Evolutionary conservation across 208 protist species (phyloP).

Genomic region (Jaenimonas drosophilae): DNA sequence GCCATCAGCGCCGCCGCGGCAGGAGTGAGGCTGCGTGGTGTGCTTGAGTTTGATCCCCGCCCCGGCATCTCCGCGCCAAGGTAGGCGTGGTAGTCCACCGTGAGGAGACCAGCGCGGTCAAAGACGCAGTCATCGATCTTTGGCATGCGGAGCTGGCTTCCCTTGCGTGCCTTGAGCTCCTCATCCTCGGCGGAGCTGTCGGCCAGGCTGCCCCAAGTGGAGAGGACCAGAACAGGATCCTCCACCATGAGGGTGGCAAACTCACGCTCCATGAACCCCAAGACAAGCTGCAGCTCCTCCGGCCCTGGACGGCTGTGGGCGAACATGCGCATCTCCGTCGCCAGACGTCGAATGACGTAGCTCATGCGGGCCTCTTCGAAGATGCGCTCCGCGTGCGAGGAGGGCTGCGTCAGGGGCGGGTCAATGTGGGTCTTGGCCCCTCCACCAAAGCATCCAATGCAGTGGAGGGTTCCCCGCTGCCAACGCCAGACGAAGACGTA

Average conservation of each 20-base stretch:
- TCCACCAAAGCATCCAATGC: conserved; percentile 55
- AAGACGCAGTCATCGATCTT: neutral
- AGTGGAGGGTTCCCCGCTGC: conserved; percentile 24
- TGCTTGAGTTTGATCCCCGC: too few relatives aligned
- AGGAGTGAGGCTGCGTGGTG: neutral
- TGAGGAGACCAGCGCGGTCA: neutral
- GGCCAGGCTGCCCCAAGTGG: conserved; percentile 16
- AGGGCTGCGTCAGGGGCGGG: conserved; percentile 16
- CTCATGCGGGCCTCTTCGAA: conserved; percentile 32
- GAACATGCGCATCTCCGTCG: conserved; percentile 16
- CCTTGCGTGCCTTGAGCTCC: neutral
- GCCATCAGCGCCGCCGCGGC: neutral
- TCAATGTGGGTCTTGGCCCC: conserved; percentile 8
- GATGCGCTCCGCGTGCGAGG: conserved; percentile 3
- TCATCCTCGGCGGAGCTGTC: conserved; percentile 1
- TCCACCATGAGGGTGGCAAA: conserved; percentile 5
- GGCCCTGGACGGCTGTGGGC: conserved; percentile 1
- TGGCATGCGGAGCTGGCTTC: too few relatives aligned
- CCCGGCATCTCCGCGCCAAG: neutral
- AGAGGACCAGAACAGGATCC: conserved; percentile 8
- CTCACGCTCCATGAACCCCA: conserved; percentile 21
- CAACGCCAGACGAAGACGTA: conserved; percentile 48
- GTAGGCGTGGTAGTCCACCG: neutral
- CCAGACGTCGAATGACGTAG: conserved; percentile 36
- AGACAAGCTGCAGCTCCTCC: conserved; percentile 8